These are phyloP conservation scores for Cubamyces sp. DNA, from an alignment of 768 basidiomycete genomes.

Conservation along the genomic window DNA sequence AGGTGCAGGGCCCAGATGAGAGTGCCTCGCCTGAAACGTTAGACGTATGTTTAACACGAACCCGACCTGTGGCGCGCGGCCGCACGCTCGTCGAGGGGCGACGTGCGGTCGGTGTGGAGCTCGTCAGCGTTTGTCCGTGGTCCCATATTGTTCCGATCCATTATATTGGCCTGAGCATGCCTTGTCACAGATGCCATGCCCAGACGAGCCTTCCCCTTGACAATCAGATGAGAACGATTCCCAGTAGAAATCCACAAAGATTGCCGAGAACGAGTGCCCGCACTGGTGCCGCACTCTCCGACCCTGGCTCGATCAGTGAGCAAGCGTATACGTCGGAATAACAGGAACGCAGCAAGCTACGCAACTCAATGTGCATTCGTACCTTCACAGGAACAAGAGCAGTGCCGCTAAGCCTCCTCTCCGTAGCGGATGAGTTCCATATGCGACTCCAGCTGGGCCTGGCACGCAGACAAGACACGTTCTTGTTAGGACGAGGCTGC, in stretches of 20 bases:
- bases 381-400: neutral
- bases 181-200: slow-evolving; percentile 1
- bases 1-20: neutral
- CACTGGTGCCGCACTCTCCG: slow-evolving; percentile 16
- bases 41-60: neutral
- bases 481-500: neutral
- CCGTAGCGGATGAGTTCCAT: too few species aligned
- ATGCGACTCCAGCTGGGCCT: too few species aligned
- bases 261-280: slow-evolving; percentile 19
- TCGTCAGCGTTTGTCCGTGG: neutral
- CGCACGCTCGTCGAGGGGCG: neutral
- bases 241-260: slow-evolving; percentile 16
- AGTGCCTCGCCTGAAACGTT: slow-evolving; percentile 6
- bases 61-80: slow-evolving; percentile 3
- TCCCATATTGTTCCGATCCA: neutral
- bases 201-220: neutral
- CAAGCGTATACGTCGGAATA: neutral
- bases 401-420: too few species aligned
- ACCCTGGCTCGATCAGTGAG: neutral
- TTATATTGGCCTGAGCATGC: neutral
- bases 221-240: slow-evolving; percentile 16
- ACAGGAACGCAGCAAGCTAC: neutral
- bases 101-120: slow-evolving; percentile 7
- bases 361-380: neutral
- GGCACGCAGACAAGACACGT: too few species aligned